These are phyloP conservation scores for Nakazawaea peltata DNA, from an alignment of 805 yeast species.

Conservation along the genomic window DNA sequence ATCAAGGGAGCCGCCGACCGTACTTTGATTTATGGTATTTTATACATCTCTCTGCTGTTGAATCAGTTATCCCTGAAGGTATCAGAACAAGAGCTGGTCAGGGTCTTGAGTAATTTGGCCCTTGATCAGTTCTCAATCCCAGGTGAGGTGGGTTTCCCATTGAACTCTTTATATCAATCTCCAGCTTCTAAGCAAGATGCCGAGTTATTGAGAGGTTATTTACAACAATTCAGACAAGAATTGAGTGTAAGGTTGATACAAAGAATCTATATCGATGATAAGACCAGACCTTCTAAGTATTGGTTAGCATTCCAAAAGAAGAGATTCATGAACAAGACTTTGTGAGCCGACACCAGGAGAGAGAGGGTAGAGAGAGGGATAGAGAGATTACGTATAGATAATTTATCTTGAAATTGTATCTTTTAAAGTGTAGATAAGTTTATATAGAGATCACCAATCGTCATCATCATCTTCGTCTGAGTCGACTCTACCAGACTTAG, in stretches of 20 bases:
- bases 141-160: slow-evolving; percentile 92
- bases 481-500: slow-evolving; percentile 62
- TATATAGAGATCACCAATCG: slow-evolving; percentile 30
- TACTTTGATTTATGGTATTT: slow-evolving; percentile 85
- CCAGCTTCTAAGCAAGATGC: slow-evolving; percentile 70
- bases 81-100: slow-evolving; percentile 50
- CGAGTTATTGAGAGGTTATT: slow-evolving; percentile 71
- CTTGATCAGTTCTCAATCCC: slow-evolving; percentile 87
- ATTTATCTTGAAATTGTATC: background rate
- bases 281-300: slow-evolving; percentile 66
- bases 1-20: slow-evolving; percentile 95
- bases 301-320: slow-evolving; percentile 97
- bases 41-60: slow-evolving; percentile 81
- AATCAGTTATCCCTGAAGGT: slow-evolving; percentile 45
- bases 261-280: slow-evolving; percentile 59
- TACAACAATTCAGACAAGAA: slow-evolving; percentile 94
- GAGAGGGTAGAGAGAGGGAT: too few species aligned
- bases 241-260: slow-evolving; percentile 71
- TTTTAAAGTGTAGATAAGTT: too few species aligned
- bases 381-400: too few species aligned
- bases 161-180: slow-evolving; percentile 70
- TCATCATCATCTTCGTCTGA: slow-evolving; percentile 67
- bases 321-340: slow-evolving; percentile 89
- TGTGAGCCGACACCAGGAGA: slow-evolving; percentile 25
- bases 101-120: slow-evolving; percentile 73